These are phyloP conservation scores for Fusarium armeniacum DNA, from an alignment of 2,329 filamentous ascomycete genomes.

Conservation along the genomic window DNA sequence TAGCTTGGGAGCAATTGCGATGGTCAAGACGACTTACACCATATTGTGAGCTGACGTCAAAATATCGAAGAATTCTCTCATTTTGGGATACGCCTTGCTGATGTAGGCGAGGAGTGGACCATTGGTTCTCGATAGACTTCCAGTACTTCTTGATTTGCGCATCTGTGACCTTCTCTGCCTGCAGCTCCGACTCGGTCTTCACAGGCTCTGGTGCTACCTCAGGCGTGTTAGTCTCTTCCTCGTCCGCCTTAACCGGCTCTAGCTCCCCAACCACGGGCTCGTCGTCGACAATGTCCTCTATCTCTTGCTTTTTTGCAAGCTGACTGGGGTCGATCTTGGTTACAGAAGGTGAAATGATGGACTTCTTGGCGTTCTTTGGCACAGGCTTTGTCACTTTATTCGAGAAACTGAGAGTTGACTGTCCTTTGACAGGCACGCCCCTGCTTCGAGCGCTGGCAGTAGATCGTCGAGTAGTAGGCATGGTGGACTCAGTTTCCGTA, in stretches of 20 bases:
- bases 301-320: slow-evolving; percentile 37
- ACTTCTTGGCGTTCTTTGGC: slow-evolving; percentile 63
- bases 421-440: slow-evolving; percentile 59
- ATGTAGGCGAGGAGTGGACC: slow-evolving; percentile 80
- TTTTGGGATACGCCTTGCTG: slow-evolving; percentile 78
- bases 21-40: slow-evolving; percentile 76
- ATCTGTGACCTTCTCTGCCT: slow-evolving; percentile 75
- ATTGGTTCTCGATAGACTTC: slow-evolving; percentile 76
- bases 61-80: slow-evolving; percentile 92
- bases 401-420: slow-evolving; percentile 69
- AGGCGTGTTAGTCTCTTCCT: slow-evolving; percentile 42
- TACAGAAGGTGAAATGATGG: slow-evolving; percentile 55
- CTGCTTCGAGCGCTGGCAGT: slow-evolving; percentile 56
- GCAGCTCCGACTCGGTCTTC: slow-evolving; percentile 66
- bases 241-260: slow-evolving; percentile 42
- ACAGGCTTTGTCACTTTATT: slow-evolving; percentile 69
- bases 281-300: slow-evolving; percentile 37
- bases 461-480: slow-evolving; percentile 67
- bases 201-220: slow-evolving; percentile 51
- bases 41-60: slow-evolving; percentile 91
- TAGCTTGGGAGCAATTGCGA: slow-evolving; percentile 1
- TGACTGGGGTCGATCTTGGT: slow-evolving; percentile 54
- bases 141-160: slow-evolving; percentile 83
- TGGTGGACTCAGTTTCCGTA: slow-evolving; percentile 49
- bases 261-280: slow-evolving; percentile 33